Evolutionary conservation across 169 alveolate species (phyloP), one percentile per base, ranked within the genome.

Genomic region (Plasmodium yoelii): DNA sequence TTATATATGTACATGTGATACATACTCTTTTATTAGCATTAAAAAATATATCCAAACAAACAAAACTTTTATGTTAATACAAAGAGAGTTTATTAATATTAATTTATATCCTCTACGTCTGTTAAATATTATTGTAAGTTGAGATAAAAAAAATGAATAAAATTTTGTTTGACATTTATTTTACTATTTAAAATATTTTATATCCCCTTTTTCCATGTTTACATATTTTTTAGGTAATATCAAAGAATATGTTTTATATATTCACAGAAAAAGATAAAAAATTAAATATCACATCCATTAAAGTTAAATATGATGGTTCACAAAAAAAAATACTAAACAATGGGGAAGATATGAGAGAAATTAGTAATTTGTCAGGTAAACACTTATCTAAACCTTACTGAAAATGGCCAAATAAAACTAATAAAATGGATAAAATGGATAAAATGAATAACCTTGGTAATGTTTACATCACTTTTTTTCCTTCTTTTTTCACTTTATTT

Each of bases 1-100:
- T 42, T 64, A 77, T 44, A 28, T 77, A 15, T 77, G 71, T 55
- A 77, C 77, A 3, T 77, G 88, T n/a, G 88, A 77, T 13, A 53
- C 49, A 0, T 77, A 49, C 26, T 26, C 80, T 1, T 77, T 77
- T 47, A 5, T 77, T 19, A 34, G 59, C 51, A 77, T 77, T 15
- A 55, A 64, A 5, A 77, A 63, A 51, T 77, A 77, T 51, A 63
- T 63, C 24, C 88, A 77, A 28, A 63, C 70, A 6, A 59, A 53
- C 24, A 15, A 47, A 10, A 53, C 55, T 10, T 77, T 77, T 15
- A 63, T 46, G 22, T 13, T 77, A 19, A 51, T 77, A 26, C 77
- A 64, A 22, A 47, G 22, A 44, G 55, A 57, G 22, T 22, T 68
- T 15, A 49, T 77, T 3, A 69, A 69, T 12, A 77, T 77, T 26